These are phyloP conservation scores for Mycena pura DNA, from an alignment of 768 basidiomycete genomes.

Conservation along the genomic window DNA sequence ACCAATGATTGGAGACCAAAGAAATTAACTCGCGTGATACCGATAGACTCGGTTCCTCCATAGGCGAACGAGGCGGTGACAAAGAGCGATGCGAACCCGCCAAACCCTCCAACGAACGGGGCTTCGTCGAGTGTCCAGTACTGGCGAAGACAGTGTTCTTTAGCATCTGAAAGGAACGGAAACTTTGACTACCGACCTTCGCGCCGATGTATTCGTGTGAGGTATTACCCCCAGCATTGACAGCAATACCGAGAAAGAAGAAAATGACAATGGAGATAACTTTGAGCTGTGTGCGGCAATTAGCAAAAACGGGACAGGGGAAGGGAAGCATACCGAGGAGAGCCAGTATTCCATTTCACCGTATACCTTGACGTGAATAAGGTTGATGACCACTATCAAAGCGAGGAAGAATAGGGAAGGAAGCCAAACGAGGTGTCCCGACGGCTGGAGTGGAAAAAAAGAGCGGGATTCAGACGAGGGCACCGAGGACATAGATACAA, in stretches of 20 bases:
- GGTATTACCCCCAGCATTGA: slow-evolving; percentile 66
- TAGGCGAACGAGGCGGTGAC: slow-evolving; percentile 88
- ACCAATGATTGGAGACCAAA: background rate
- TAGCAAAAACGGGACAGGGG: slow-evolving; percentile 38
- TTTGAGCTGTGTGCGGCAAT: slow-evolving; percentile 89
- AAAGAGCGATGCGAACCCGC: slow-evolving; percentile 80
- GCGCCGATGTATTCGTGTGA: slow-evolving; percentile 57
- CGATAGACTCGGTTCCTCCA: slow-evolving; percentile 89
- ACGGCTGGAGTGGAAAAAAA: slow-evolving; percentile 4
- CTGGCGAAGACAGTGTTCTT: slow-evolving; percentile 50
- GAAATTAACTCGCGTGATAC: slow-evolving; percentile 60
- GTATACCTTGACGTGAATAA: slow-evolving; percentile 76
- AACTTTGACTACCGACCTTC: slow-evolving; percentile 55
- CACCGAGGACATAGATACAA: background rate
- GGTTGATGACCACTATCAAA: slow-evolving; percentile 74
- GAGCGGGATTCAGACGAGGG: background rate
- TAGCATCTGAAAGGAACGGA: background rate
- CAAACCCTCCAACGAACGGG: slow-evolving; percentile 86
- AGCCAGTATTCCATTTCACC: slow-evolving; percentile 55
- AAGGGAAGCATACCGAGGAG: slow-evolving; percentile 53
- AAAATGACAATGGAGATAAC: slow-evolving; percentile 83
- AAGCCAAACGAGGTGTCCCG: slow-evolving; percentile 49
- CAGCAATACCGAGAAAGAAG: slow-evolving; percentile 78
- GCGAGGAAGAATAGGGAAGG: slow-evolving; percentile 71
- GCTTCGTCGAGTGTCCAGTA: slow-evolving; percentile 81